Evolutionary conservation across 768 basidiomycete genomes (phyloP), one percentile per base, ranked within the genome.

Genomic region (Cystofilobasidium macerans): DNA sequence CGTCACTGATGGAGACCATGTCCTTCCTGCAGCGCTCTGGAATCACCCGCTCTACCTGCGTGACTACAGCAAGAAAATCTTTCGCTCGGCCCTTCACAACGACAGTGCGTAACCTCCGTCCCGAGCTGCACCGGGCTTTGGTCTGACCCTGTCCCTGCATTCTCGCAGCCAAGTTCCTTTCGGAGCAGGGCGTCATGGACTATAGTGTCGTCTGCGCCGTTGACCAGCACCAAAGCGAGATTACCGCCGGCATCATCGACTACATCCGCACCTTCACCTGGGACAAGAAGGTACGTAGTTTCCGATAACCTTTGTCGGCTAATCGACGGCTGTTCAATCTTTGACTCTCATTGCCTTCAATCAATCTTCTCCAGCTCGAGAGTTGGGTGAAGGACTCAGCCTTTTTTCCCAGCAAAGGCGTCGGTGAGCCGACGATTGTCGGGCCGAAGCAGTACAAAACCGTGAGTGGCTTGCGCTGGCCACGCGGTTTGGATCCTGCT

Each of bases 321-420:
- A 20, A 32, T 58, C n/a, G 18, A 57, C 35, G 18, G 22, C 14
- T 30, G 24, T 28, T 28, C 7, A 20, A 7, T 32, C n/a, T n/a
- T n/a, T n/a, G n/a, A n/a, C 22, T 36, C 36, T 33, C 26, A 35
- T 3, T 3, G 36, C 18, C 22, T 28, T 13, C 32, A 12, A 16
- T 7, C 36, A 16, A 12, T 33, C 4, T 12, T 14, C 32, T 3
- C 20, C 57, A 38, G 33, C 47, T 62, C 22, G 95, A 98, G 78
- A 97, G 86, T 68, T 95, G 90, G 92, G 90, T 97, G 51, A 99
- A 98, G 73, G 95, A 98, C 71, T 86, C 89, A 2, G 82, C 88
- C 0, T 91, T 93, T 76, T 79, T 98, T 28, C 92, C 89, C 54
- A 78, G 79, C 57, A 87, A 82, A 51, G 85, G 84, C 48, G 85